Conservation (phyloP, 805 yeast species). For the Candida ipomoeae region DNA sequence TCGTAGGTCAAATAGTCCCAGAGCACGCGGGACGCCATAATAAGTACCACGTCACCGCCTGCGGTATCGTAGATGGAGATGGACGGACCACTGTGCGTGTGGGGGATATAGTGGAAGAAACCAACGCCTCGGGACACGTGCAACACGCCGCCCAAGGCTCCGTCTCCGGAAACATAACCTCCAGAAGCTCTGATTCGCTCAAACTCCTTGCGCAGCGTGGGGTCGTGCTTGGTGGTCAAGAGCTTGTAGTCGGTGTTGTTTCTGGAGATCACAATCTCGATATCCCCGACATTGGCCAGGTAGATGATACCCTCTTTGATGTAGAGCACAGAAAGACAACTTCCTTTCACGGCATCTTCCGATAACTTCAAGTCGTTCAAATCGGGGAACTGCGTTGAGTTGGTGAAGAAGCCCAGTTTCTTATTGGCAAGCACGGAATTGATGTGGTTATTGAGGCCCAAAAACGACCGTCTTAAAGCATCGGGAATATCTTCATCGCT, state of each 20-base stretch:
- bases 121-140: slow-evolving; percentile 92
- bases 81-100: slow-evolving; percentile 84
- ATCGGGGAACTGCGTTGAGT: slow-evolving; percentile 34
- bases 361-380: slow-evolving; percentile 49
- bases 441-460: slow-evolving; percentile 76
- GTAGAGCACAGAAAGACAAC: slow-evolving; percentile 79
- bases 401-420: slow-evolving; percentile 38
- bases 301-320: slow-evolving; percentile 66
- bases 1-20: slow-evolving; percentile 85
- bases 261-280: slow-evolving; percentile 73
- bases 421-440: slow-evolving; percentile 54
- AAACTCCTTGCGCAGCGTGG: slow-evolving; percentile 70
- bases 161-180: slow-evolving; percentile 82
- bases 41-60: slow-evolving; percentile 74
- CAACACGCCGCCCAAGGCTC: slow-evolving; percentile 76
- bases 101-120: slow-evolving; percentile 78
- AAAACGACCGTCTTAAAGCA: slow-evolving; percentile 79
- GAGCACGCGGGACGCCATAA: slow-evolving; percentile 75
- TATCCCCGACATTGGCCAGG: slow-evolving; percentile 89
- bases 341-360: slow-evolving; percentile 76
- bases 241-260: slow-evolving; percentile 76
- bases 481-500: slow-evolving; percentile 52
- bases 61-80: slow-evolving; percentile 58
- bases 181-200: slow-evolving; percentile 89
- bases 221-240: slow-evolving; percentile 77